Percentiles rank a stretch among this genome's conserved stretches.
Conservation (phyloP, 805 yeast species). For the Torulaspora delbrueckii region DNA sequence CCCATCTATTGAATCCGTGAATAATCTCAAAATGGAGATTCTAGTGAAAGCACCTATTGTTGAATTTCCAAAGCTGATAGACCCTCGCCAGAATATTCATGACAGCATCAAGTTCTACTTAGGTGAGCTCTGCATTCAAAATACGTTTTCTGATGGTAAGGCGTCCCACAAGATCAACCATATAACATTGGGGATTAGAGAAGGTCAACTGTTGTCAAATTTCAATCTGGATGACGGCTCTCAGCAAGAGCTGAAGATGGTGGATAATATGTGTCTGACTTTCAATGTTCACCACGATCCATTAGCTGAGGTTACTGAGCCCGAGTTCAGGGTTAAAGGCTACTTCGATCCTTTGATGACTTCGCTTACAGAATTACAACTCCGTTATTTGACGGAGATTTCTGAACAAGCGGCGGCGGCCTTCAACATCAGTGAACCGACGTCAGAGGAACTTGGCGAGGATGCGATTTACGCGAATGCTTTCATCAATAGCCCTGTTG, state of each 20-base stretch:
- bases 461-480: constrained; percentile 65
- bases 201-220: constrained; percentile 61
- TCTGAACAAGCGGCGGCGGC: constrained; percentile 52
- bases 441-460: constrained; percentile 49
- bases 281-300: constrained; percentile 57
- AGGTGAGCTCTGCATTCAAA: constrained; percentile 75
- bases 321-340: constrained; percentile 52
- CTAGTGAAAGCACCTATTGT: constrained; percentile 76
- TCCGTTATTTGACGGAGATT: constrained; percentile 52
- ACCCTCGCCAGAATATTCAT: constrained; percentile 39
- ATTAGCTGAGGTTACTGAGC: constrained; percentile 34
- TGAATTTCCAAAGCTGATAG: constrained; percentile 61
- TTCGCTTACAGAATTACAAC: constrained; percentile 69
- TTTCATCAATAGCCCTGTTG: constrained; percentile 33
- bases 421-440: constrained; percentile 43
- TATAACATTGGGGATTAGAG: constrained; percentile 64
- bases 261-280: constrained; percentile 57
- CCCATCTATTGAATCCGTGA: constrained; percentile 47
- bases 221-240: constrained; percentile 45
- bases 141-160: constrained; percentile 44
- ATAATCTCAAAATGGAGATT: constrained; percentile 64
- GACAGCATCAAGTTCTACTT: constrained; percentile 67
- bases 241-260: constrained; percentile 55
- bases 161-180: constrained; percentile 42
- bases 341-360: constrained; percentile 50